Conservation (phyloP, 352 stramenopile species). For the Phytophthora idaei region DNA sequence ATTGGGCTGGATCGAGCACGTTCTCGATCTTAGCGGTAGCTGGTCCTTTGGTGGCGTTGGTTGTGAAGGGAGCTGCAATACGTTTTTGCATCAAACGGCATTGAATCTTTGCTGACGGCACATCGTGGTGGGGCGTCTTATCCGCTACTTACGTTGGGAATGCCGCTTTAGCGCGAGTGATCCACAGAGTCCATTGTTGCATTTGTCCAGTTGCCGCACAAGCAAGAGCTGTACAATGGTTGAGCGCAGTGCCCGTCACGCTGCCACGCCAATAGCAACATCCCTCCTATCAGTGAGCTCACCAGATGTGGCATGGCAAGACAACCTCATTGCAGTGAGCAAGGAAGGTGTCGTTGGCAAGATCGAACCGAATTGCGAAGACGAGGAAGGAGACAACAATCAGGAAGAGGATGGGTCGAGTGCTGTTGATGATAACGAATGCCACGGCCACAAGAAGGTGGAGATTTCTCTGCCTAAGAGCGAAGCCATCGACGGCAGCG, state of each 20-base stretch:
- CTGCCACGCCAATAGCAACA: not conserved
- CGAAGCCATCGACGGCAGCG: not conserved
- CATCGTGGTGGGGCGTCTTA: conserved; percentile 14
- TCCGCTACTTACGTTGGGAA: conserved; percentile 10
- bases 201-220: conserved; percentile 10
- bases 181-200: conserved; percentile 4
- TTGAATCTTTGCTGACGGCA: not conserved
- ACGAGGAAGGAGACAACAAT: conserved; percentile 21
- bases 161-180: not conserved
- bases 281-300: conserved; percentile 9
- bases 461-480: not conserved
- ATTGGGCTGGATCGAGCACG: not conserved
- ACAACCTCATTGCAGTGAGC: conserved; percentile 5
- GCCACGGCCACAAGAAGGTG: not conserved
- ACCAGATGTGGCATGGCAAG: conserved; percentile 4
- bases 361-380: not conserved
- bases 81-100: conserved; percentile 9
- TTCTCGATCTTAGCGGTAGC: conserved; percentile 10
- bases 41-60: not conserved
- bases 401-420: conserved; percentile 23
- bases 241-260: conserved; percentile 1
- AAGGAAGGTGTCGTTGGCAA: conserved; percentile 9
- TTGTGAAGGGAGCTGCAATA: not conserved
- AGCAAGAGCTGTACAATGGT: conserved; percentile 5
- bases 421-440: not conserved